Percentiles rank a stretch among this genome's conserved stretches.
Evolutionary conservation across 2,329 filamentous ascomycete species (phyloP).

Genomic region (Fusarium sambucinum): DNA sequence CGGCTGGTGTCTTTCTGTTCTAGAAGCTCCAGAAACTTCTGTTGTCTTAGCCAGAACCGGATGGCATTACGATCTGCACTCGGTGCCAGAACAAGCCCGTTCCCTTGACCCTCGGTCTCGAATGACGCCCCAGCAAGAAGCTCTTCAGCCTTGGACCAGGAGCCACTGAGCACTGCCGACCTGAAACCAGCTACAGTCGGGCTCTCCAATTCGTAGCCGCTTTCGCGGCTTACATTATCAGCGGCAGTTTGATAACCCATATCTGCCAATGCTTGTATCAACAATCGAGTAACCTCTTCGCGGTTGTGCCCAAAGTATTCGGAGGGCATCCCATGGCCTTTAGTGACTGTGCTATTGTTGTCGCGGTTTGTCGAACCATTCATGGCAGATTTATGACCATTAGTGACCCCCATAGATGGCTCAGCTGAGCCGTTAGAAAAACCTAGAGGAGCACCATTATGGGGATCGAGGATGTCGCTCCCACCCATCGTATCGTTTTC

Average conservation of each 20-base stretch:
- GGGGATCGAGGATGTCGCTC: conserved; percentile 61
- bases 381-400: conserved; percentile 63
- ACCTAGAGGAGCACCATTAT: conserved; percentile 66
- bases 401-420: conserved; percentile 52
- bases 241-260: conserved; percentile 88
- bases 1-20: conserved; percentile 78
- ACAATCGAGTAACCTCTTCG: conserved; percentile 90
- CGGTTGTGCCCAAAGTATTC: conserved; percentile 86
- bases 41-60: conserved; percentile 88
- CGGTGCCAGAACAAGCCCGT: conserved; percentile 79
- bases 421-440: conserved; percentile 59
- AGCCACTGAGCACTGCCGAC: conserved; percentile 80
- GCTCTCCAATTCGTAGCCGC: conserved; percentile 88
- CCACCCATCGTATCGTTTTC: conserved; percentile 73
- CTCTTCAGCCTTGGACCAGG: conserved; percentile 87
- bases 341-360: conserved; percentile 34
- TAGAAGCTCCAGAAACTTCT: conserved; percentile 93
- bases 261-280: conserved; percentile 91
- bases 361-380: conserved; percentile 66
- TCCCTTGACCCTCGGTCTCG: conserved; percentile 54
- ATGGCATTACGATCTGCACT: conserved; percentile 82
- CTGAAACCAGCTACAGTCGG: conserved; percentile 88
- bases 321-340: conserved; percentile 30
- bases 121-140: conserved; percentile 72
- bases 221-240: conserved; percentile 79